Percentiles rank a stretch among this genome's conserved stretches.
These are phyloP conservation scores for Corymbia calophylla DNA, from an alignment of 441 rosid species.

Conservation along the genomic window DNA sequence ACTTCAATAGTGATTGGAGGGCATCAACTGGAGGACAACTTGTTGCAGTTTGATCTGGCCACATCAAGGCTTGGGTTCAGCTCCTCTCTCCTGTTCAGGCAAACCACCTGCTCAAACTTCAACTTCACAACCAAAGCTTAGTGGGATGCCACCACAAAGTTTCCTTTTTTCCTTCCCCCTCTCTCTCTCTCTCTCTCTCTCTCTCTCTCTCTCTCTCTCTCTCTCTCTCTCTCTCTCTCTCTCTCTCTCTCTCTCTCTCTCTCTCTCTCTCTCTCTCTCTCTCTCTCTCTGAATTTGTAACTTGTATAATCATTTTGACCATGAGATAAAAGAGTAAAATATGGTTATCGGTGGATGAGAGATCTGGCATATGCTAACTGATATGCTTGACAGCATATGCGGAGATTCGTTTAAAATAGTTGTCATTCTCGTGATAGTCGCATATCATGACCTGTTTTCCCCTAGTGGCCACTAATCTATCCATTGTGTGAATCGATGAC, in stretches of 20 bases:
- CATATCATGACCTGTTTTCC: not conserved
- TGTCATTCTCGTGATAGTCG: not conserved
- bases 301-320: not conserved
- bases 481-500: not conserved
- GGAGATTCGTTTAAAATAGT: not conserved
- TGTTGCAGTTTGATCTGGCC: conserved; percentile 10
- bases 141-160: not conserved
- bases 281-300: not conserved
- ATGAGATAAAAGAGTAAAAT: not conserved
- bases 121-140: conserved; percentile 17
- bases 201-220: not conserved
- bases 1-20: not conserved
- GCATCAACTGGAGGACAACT: not conserved
- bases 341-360: not conserved
- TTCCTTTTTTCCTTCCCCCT: not conserved
- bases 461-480: not conserved
- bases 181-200: not conserved
- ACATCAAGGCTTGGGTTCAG: conserved; percentile 39
- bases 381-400: not conserved
- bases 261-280: not conserved
- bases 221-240: not conserved
- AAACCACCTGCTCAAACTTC: conserved; percentile 41
- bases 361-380: not conserved
- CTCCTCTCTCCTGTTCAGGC: conserved; percentile 27
- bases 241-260: no score